These are phyloP conservation scores for Ensete glaucum DNA, from an alignment of 176 grass and related monocot genomes.

Conservation along the genomic window DNA sequence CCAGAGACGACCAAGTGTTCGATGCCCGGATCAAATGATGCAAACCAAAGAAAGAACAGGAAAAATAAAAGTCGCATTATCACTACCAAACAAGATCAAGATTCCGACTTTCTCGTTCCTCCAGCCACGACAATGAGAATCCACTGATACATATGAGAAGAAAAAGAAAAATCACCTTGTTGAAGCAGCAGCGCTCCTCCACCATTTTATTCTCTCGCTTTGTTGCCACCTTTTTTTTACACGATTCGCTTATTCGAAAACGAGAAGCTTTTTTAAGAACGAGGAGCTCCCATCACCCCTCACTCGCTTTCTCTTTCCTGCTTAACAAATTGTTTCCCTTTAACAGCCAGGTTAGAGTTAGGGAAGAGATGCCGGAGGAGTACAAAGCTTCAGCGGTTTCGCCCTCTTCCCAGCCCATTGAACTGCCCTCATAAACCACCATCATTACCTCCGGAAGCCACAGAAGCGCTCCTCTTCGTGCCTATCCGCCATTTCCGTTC, in stretches of 20 bases:
- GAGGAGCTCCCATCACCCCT: not conserved
- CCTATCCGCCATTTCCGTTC: not conserved
- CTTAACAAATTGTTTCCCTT: not conserved
- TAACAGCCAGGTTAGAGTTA: not conserved
- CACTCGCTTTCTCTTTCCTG: not conserved
- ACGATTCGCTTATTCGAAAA: not conserved
- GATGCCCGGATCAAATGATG: not conserved
- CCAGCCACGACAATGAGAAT: not conserved
- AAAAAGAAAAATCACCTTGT: conserved; percentile 6
- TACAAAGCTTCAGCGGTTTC: not conserved
- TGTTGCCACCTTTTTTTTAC: not conserved
- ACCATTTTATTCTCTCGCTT: not conserved
- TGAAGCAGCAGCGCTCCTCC: conserved; percentile 19
- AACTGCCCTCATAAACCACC: conserved; percentile 2
- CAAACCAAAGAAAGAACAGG: not conserved
- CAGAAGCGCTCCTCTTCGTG: not conserved
- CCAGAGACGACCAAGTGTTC: not conserved
- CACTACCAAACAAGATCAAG: not conserved
- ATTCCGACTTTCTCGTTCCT: not conserved
- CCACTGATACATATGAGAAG: not conserved
- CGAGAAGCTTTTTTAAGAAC: not conserved
- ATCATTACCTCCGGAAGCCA: not conserved
- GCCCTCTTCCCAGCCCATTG: not conserved
- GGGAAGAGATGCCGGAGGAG: not conserved
- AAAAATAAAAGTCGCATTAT: not conserved